Conservation (phyloP, 2,329 filamentous ascomycete genomes). For the Fusarium tjaetaba region DNA sequence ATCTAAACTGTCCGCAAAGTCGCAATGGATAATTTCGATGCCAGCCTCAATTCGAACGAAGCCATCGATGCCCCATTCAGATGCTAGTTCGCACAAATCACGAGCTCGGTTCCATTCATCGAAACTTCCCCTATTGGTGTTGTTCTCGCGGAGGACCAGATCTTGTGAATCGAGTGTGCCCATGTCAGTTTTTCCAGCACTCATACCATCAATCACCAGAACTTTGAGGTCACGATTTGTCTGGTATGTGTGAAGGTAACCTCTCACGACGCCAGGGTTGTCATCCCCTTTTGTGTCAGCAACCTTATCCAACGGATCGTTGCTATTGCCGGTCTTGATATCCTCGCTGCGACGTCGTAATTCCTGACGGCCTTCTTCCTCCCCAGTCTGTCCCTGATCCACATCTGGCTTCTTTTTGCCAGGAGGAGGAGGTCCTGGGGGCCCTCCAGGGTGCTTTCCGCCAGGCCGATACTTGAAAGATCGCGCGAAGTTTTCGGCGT, state of each 20-base stretch:
- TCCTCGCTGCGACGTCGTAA: constrained; percentile 6
- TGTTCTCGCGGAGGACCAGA: constrained; percentile 61
- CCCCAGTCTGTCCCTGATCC: not conserved
- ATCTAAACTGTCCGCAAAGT: constrained; percentile 61
- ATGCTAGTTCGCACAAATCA: constrained; percentile 65
- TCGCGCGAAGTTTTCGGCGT: constrained; percentile 72
- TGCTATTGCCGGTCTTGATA: not conserved
- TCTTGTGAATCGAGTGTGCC: constrained; percentile 77
- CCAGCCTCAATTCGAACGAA: constrained; percentile 75
- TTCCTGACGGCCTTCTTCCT: constrained; percentile 13
- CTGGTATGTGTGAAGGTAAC: constrained; percentile 74
- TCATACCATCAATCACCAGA: constrained; percentile 76
- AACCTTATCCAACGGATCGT: not conserved
- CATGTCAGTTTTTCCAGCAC: constrained; percentile 70
- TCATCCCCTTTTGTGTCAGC: constrained; percentile 10
- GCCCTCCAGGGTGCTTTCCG: not conserved
- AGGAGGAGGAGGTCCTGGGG: not conserved
- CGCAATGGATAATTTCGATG: constrained; percentile 76
- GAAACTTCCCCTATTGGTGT: constrained; percentile 4
- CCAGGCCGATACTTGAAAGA: constrained; percentile 15
- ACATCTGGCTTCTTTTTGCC: not conserved
- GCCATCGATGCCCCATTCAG: constrained; percentile 68
- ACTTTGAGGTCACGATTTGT: constrained; percentile 66
- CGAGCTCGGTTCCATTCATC: constrained; percentile 63
- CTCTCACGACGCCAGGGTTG: constrained; percentile 46